A percentile compares a stretch with the other conserved stretches of the same genome.
Evolutionary conservation across 208 protist genomes (phyloP).

Genomic region (Trypanosoma brucei): DNA sequence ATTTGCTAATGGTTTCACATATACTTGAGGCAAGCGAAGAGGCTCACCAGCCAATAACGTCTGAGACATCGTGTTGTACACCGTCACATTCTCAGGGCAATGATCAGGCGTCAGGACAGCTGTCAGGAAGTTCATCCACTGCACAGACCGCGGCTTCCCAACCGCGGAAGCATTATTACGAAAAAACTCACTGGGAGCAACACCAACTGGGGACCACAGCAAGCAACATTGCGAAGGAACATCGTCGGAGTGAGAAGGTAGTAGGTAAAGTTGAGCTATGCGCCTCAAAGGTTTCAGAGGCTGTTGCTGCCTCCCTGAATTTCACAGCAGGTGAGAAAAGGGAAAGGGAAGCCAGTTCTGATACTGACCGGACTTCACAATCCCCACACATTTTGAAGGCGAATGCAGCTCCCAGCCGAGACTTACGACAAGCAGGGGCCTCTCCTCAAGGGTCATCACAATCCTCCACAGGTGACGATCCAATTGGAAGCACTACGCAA

Average conservation of each 20-base stretch:
- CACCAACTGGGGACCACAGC: conserved; percentile 32
- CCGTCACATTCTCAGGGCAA: conserved; percentile 1
- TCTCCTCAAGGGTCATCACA: too few species aligned
- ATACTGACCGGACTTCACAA: too few species aligned
- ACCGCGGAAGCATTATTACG: conserved; percentile 25
- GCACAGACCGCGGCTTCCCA: conserved; percentile 38
- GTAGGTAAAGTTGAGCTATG: background rate
- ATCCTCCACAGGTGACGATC: too few species aligned
- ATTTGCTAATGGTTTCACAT: too few species aligned
- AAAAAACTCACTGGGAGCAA: conserved; percentile 35
- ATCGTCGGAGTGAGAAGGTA: conserved; percentile 10
- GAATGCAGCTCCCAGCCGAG: too few species aligned
- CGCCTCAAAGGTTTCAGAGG: background rate
- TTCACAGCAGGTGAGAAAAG: too few species aligned
- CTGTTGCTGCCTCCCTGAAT: too few species aligned
- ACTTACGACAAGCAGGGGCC: too few species aligned
- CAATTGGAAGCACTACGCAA: too few species aligned
- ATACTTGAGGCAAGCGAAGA: too few species aligned
- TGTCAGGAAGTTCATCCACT: conserved; percentile 29
- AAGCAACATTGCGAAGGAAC: conserved; percentile 26
- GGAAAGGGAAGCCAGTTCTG: too few species aligned
- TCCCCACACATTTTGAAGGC: too few species aligned
- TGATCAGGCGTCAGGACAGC: conserved; percentile 14
- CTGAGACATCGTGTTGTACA: conserved; percentile 16
- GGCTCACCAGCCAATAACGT: background rate